A percentile compares a stretch with the other conserved stretches of the same genome.
Conservation (phyloP, 2,329 filamentous ascomycete species). For the Colletotrichum siamense region DNA sequence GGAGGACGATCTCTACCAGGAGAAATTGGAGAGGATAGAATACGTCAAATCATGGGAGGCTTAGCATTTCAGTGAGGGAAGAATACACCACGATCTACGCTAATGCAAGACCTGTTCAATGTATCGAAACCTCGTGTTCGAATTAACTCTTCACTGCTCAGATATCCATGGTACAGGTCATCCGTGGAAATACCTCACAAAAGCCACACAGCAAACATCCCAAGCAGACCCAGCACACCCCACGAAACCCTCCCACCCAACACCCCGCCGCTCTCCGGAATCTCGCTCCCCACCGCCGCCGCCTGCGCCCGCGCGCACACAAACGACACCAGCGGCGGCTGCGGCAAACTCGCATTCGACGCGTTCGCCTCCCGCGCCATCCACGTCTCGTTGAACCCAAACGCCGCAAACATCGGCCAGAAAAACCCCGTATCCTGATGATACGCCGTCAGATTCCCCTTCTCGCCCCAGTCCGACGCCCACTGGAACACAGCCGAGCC, state of each 20-base stretch:
- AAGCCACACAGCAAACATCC: not conserved
- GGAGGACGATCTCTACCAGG: not conserved
- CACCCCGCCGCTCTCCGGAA: not conserved
- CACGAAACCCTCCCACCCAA: not conserved
- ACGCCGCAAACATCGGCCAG: not conserved
- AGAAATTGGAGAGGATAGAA: not conserved
- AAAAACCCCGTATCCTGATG: not conserved
- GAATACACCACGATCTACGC: too few relatives aligned
- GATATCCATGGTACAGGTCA: too few relatives aligned
- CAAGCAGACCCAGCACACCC: not conserved
- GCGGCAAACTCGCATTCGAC: not conserved
- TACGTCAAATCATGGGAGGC: not conserved
- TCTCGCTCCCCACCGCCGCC: not conserved
- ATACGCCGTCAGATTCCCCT: not conserved
- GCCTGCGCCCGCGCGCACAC: not conserved
- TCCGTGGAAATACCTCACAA: accelerated
- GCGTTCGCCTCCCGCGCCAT: not conserved
- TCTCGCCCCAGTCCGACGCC: not conserved
- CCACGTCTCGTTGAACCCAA: not conserved
- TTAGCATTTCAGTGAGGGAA: not conserved
- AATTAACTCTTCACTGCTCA: too few relatives aligned
- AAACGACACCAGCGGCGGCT: not conserved
- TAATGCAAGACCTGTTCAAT: too few relatives aligned
- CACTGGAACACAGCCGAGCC: not conserved
- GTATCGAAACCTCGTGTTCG: too few relatives aligned